These are phyloP conservation scores for Chlorella sp. DNA, from an alignment of 139 green algal genomes.

Conservation along the genomic window DNA sequence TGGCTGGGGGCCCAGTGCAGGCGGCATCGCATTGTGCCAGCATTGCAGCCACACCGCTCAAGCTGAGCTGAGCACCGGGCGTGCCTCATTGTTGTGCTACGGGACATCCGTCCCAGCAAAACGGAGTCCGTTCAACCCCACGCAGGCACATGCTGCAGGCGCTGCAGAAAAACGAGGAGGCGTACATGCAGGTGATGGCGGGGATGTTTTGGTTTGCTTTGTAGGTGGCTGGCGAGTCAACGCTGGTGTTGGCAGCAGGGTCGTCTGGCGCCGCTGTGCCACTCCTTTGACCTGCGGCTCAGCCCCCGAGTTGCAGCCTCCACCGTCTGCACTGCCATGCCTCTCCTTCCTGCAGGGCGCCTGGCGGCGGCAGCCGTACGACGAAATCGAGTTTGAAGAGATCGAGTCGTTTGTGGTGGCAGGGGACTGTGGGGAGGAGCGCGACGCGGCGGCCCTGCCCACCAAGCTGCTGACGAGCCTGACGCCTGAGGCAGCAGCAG, in stretches of 20 bases:
- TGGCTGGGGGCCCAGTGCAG: no score
- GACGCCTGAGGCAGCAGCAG: background rate
- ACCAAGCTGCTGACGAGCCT: constrained; percentile 15
- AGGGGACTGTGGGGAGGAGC: constrained; percentile 22
- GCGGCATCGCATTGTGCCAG: background rate
- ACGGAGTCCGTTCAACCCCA: background rate
- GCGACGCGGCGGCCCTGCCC: background rate
- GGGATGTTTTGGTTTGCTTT: no score
- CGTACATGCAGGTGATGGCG: background rate
- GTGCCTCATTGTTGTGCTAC: background rate
- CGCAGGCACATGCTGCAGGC: background rate
- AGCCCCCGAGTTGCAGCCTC: no score
- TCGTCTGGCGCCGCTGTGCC: background rate
- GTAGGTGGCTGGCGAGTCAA: no score
- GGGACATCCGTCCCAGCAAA: background rate
- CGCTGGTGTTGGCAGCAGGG: background rate
- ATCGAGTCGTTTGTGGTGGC: constrained; percentile 22
- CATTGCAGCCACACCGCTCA: no score
- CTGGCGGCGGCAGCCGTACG: constrained; percentile 14
- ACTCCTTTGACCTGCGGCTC: no score
- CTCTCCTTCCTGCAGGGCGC: constrained; percentile 3
- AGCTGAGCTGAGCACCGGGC: background rate
- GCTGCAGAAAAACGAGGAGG: background rate
- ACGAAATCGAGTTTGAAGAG: background rate
- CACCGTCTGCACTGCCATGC: background rate